Evolutionary conservation across 164 flowering plant genomes (phyloP).

Genomic region (Piper betle): DNA sequence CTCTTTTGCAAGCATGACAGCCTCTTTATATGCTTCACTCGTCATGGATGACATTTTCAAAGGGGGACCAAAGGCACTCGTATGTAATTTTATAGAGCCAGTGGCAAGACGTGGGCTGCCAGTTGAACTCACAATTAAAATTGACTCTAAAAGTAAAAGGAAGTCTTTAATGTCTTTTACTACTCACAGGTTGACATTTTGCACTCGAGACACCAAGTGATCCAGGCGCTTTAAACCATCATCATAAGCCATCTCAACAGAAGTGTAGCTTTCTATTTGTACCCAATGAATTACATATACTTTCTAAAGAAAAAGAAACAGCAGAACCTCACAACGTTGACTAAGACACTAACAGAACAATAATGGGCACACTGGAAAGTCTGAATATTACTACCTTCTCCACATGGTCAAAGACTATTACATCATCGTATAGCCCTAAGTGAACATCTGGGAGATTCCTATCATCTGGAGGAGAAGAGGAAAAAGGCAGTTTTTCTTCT

Average conservation of each 20-base stretch:
- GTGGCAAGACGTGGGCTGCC: slow-evolving; percentile 63
- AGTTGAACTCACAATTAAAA: slow-evolving; percentile 6
- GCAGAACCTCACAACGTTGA: slow-evolving; percentile 1
- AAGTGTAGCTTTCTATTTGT: slow-evolving; percentile 47
- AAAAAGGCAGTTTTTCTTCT: slow-evolving; percentile 83
- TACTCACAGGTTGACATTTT: slow-evolving; percentile 58
- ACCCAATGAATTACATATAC: slow-evolving; percentile 90
- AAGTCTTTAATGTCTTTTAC: not conserved
- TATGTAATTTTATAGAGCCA: slow-evolving; percentile 46
- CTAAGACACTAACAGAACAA: not conserved
- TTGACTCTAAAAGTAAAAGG: not conserved
- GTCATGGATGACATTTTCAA: slow-evolving; percentile 60
- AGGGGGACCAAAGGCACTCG: slow-evolving; percentile 53
- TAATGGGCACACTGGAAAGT: too few relatives aligned
- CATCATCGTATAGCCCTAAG: slow-evolving; percentile 80
- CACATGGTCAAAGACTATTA: slow-evolving; percentile 88
- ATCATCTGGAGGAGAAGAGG: slow-evolving; percentile 74
- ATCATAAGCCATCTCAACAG: slow-evolving; percentile 52
- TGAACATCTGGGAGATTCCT: slow-evolving; percentile 87
- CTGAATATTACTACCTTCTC: slow-evolving; percentile 51
- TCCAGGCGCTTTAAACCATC: slow-evolving; percentile 68
- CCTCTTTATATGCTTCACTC: slow-evolving; percentile 59
- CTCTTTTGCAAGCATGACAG: slow-evolving; percentile 74
- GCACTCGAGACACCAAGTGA: slow-evolving; percentile 51
- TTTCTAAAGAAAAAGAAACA: slow-evolving; percentile 37